Evolutionary conservation across 2,329 filamentous ascomycete genomes (phyloP).

Genomic region (Parafenestella ontariensis): DNA sequence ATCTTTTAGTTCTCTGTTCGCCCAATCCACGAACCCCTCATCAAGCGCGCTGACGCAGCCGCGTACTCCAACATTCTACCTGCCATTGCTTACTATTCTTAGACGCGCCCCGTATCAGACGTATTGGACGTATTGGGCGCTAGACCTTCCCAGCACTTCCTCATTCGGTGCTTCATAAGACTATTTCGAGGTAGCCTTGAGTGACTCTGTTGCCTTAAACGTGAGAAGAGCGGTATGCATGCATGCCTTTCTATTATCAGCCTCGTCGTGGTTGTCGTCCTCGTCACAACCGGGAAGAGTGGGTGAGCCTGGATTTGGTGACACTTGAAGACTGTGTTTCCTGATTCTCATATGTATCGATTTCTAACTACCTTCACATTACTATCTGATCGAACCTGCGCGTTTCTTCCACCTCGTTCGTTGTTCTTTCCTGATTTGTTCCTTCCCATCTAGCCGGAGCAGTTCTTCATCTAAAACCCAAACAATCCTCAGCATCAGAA

Average conservation of each 20-base stretch:
- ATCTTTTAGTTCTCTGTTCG: background rate
- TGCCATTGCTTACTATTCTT: conserved; percentile 23
- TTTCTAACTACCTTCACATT: background rate
- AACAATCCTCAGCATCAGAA: too few relatives aligned
- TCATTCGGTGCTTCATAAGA: conserved; percentile 12
- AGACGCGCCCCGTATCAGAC: conserved; percentile 1
- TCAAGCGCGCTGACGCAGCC: conserved; percentile 13
- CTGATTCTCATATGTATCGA: conserved; percentile 1
- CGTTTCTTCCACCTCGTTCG: background rate
- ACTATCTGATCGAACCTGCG: background rate
- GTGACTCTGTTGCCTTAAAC: conserved; percentile 5
- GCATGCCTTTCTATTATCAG: conserved; percentile 23
- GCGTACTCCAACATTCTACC: conserved; percentile 16
- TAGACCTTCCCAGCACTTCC: too few relatives aligned
- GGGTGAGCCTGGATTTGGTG: conserved; percentile 1
- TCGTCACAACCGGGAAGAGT: background rate
- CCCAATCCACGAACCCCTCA: background rate
- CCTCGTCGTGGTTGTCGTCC: background rate
- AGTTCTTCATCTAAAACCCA: too few relatives aligned
- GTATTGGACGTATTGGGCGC: conserved; percentile 5
- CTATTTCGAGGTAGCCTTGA: background rate
- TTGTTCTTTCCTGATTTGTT: background rate
- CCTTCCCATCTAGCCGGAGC: too few relatives aligned
- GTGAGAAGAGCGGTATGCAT: conserved; percentile 29
- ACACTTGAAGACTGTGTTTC: background rate